Evolutionary conservation across 192 early-diverging fungal species (phyloP), one percentile per base, ranked within the genome.

Genomic region (Mortierella antarctica): DNA sequence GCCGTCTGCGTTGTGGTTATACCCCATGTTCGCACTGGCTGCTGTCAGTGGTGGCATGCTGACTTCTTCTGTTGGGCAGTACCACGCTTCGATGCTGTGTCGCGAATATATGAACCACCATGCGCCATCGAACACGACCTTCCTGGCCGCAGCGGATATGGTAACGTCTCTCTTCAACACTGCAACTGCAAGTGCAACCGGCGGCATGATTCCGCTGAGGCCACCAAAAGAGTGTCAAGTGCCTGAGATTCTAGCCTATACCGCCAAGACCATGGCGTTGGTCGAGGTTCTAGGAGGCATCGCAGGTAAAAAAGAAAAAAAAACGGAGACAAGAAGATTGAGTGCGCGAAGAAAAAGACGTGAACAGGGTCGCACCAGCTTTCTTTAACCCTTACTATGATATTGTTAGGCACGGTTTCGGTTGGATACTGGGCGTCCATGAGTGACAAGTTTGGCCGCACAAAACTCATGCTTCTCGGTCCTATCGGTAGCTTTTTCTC

Each of bases 371-470:
- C 31, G 8, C 56, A 20, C 23, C 45, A n/a, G 52, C 52, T 17
- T 51, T 40, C 40, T 57, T 65, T 51, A 20, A 5, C 52, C 5
- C 23, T 61, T 51, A 53, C 55, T n/a, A 8, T 41, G 46, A 12
- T 39, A n/a, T 6, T 1, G 42, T 8, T n/a, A 80, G 77, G 65
- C 14, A 57, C 57, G 7, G 53, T 80, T 2, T 57, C 70, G 17
- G 64, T 72, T 39, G 77, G 77, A 52, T 80, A 80, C 18, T 80
- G 67, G 31, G 17, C 70, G 4, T 80, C 77, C 20, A 39, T 80
- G 48, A 80, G 77, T 23, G 77, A 80, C 49, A 80, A 68, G 39
- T 54, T 62, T 40, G 77, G 77, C 5, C 77, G 77, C 3, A 3
- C 63, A 18, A 67, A 52, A 47, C 44, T 80, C 9, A 67, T 80